A percentile compares a stretch with the other conserved stretches of the same genome.
Evolutionary conservation across 768 basidiomycete genomes (phyloP).

Genomic region (Pleurotus sapidus): DNA sequence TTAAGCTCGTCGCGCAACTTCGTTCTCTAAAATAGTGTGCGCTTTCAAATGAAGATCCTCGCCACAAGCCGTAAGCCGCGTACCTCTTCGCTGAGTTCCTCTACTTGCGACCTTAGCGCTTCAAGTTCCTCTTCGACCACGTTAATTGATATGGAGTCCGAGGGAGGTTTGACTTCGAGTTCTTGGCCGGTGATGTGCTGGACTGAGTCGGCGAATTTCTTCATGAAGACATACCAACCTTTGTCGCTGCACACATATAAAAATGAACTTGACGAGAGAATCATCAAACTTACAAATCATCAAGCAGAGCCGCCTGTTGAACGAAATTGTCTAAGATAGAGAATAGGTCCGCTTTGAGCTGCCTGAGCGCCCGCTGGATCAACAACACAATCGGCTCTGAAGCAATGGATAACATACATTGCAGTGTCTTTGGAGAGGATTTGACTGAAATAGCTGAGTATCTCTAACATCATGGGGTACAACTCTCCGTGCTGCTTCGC

Average conservation of each 20-base stretch:
- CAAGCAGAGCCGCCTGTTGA: constrained; percentile 53
- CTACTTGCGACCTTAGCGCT: constrained; percentile 53
- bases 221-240: constrained; percentile 61
- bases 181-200: constrained; percentile 65
- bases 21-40: constrained; percentile 35
- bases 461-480: constrained; percentile 59
- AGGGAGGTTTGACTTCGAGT: constrained; percentile 47
- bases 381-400: background rate
- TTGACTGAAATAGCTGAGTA: constrained; percentile 51
- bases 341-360: constrained; percentile 58
- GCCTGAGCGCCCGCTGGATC: constrained; percentile 31
- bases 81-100: constrained; percentile 68
- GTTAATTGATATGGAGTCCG: constrained; percentile 31
- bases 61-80: constrained; percentile 7
- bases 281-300: constrained; percentile 54
- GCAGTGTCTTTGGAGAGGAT: constrained; percentile 60
- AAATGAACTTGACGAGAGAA: background rate
- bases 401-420: constrained; percentile 42
- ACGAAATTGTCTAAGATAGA: constrained; percentile 64
- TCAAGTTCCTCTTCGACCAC: constrained; percentile 62
- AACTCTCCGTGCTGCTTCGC: constrained; percentile 63
- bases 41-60: background rate
- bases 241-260: constrained; percentile 47
- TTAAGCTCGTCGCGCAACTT: constrained; percentile 52
- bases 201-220: constrained; percentile 56